Conservation (phyloP, 805 yeast species). For the Monosporozyma aerobia region DNA sequence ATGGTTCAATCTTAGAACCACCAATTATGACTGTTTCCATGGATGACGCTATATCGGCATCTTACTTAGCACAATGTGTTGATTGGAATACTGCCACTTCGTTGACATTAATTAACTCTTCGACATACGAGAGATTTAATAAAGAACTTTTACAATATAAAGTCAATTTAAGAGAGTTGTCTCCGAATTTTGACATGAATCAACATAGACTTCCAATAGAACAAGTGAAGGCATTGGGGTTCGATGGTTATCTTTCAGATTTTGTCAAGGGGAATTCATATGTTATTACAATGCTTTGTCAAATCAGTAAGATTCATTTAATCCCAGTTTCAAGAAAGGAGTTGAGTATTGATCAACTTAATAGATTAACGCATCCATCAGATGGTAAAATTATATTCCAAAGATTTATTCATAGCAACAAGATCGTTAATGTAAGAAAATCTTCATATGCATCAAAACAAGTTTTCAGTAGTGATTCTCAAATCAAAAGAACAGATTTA, state of each 20-base stretch:
- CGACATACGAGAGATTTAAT: constrained; percentile 41
- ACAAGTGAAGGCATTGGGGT: constrained; percentile 44
- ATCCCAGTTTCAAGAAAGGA: constrained; percentile 57
- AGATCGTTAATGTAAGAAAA: constrained; percentile 39
- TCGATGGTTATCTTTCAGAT: constrained; percentile 73
- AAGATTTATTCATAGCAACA: constrained; percentile 53
- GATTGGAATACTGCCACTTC: constrained; percentile 48
- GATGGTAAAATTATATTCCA: constrained; percentile 36
- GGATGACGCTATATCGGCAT: constrained; percentile 40
- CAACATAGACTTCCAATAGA: constrained; percentile 19
- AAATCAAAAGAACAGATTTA: constrained; percentile 11
- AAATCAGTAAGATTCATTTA: constrained; percentile 37
- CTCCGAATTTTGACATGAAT: constrained; percentile 6
- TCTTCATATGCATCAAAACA: constrained; percentile 61
- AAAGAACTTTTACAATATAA: constrained; percentile 35
- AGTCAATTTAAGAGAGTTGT: constrained; percentile 49
- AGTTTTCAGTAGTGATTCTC: constrained; percentile 30
- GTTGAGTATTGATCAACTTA: constrained; percentile 34
- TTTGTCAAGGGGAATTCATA: constrained; percentile 61
- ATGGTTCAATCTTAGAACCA: constrained; percentile 53
- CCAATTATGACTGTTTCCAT: constrained; percentile 59
- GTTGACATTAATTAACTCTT: constrained; percentile 48
- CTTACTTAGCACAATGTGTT: constrained; percentile 49
- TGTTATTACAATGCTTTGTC: constrained; percentile 66
- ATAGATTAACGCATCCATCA: constrained; percentile 28